Evolutionary conservation across 2,329 filamentous ascomycete genomes (phyloP).

Genomic region (Cladosporium phlei): DNA sequence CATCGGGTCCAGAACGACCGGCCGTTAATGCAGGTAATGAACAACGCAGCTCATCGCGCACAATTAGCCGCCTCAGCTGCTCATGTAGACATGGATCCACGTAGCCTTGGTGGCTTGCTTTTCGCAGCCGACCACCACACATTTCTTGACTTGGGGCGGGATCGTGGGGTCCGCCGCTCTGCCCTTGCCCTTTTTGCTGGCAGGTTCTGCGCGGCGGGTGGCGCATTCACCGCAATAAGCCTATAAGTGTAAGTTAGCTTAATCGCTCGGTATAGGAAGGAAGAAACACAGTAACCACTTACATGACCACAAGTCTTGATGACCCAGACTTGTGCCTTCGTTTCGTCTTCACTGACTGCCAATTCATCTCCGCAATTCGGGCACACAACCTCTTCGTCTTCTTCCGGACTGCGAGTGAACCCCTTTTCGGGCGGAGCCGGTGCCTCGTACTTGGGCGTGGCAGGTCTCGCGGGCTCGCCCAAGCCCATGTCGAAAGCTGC

Average conservation of each 20-base stretch:
- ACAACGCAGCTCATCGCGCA: too few species aligned
- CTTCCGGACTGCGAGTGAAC: conserved; percentile 71
- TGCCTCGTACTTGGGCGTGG: conserved; percentile 53
- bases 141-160: conserved; percentile 40
- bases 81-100: conserved; percentile 28
- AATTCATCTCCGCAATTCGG: conserved; percentile 83
- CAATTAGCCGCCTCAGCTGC: conserved; percentile 18
- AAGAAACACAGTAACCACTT: too few species aligned
- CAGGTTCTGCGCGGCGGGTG: conserved; percentile 28
- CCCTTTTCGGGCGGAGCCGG: conserved; percentile 65
- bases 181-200: conserved; percentile 35
- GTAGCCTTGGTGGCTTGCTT: conserved; percentile 29
- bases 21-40: too few species aligned
- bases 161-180: conserved; percentile 27
- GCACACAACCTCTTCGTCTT: conserved; percentile 72
- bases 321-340: conserved; percentile 86
- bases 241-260: conserved; percentile 26
- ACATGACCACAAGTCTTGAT: conserved; percentile 90
- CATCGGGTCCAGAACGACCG: too few species aligned
- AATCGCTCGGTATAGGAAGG: neutral
- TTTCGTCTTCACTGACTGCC: conserved; percentile 61
- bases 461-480: conserved; percentile 24
- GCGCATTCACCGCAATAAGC: conserved; percentile 51
- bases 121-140: conserved; percentile 42
- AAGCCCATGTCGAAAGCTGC: conserved; percentile 43